phyloP scores from a whole-genome alignment of 768 basidiomycete genomes.

The Punctularia strigosozonata region DNA sequence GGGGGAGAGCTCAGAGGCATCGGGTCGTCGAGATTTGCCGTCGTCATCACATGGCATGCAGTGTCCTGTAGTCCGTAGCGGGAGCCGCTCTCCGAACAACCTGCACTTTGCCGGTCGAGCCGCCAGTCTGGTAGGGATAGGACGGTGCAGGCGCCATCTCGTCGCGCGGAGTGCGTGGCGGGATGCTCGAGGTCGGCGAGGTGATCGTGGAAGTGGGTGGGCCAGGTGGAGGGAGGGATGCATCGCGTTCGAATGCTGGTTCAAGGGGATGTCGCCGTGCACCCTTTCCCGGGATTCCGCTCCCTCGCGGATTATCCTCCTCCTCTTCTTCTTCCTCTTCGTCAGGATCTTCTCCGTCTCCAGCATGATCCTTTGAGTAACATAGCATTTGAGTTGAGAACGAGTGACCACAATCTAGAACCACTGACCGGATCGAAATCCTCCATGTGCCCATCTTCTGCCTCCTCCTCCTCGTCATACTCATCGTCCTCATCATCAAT shows the following conservation, averaged over 20 bases:
- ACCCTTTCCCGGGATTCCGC: slow-evolving; percentile 8
- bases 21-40: too few relatives aligned
- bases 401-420: too few relatives aligned
- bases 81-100: too few relatives aligned
- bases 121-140: too few relatives aligned
- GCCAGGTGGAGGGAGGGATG: slow-evolving; percentile 27
- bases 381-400: background rate
- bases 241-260: slow-evolving; percentile 5
- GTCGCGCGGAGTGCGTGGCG: slow-evolving; percentile 35
- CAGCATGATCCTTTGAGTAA: slow-evolving; percentile 24
- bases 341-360: slow-evolving; percentile 37
- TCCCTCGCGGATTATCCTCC: slow-evolving; percentile 23
- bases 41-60: too few relatives aligned
- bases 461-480: slow-evolving; percentile 33
- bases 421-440: slow-evolving; percentile 73
- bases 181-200: slow-evolving; percentile 37
- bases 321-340: slow-evolving; percentile 45
- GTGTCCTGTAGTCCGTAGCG: too few relatives aligned
- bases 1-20: too few relatives aligned
- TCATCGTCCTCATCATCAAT: slow-evolving; percentile 69
- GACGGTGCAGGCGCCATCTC: slow-evolving; percentile 6
- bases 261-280: slow-evolving; percentile 8
- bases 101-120: too few relatives aligned
- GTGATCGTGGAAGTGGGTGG: slow-evolving; percentile 32
- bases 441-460: slow-evolving; percentile 66